These are phyloP conservation scores for Sanguinoderma infundibulare DNA, from an alignment of 1,284 basidiomycete genomes.

Conservation along the genomic window DNA sequence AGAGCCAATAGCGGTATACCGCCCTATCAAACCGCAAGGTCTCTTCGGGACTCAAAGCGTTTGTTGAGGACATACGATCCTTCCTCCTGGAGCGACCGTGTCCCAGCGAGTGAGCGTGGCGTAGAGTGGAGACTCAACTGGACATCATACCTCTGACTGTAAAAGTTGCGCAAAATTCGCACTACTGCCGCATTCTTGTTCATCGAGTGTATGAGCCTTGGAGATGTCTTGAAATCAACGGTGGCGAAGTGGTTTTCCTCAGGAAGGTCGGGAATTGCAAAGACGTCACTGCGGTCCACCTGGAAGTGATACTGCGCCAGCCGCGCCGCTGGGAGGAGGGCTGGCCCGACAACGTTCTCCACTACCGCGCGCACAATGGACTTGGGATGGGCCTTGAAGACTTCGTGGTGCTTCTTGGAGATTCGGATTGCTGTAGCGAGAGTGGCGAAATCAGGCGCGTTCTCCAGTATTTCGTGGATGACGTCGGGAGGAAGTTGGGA, in stretches of 20 bases:
- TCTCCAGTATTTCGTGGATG: conserved; percentile 19
- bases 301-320: conserved; percentile 23
- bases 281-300: neutral
- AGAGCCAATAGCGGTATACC: conserved; percentile 39
- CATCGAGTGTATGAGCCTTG: conserved; percentile 11
- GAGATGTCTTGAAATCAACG: neutral
- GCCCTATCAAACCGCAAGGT: conserved; percentile 37
- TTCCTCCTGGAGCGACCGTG: conserved; percentile 31
- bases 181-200: conserved; percentile 28
- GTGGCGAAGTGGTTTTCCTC: conserved; percentile 7
- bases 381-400: conserved; percentile 38
- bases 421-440: conserved; percentile 29
- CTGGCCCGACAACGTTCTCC: conserved; percentile 39
- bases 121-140: neutral
- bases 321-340: conserved; percentile 37
- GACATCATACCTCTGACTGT: conserved; percentile 40
- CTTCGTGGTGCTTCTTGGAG: conserved; percentile 37
- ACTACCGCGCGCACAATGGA: conserved; percentile 39
- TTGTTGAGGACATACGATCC: conserved; percentile 33
- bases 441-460: conserved; percentile 12
- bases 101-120: neutral
- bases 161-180: conserved; percentile 36
- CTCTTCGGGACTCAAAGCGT: conserved; percentile 32
- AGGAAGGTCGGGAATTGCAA: neutral
- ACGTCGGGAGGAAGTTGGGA: conserved; percentile 10